Percentiles rank a stretch among this genome's conserved stretches.
Evolutionary conservation across 2,329 filamentous ascomycete genomes (phyloP).

Genomic region (Albophoma yamanashiensis): DNA sequence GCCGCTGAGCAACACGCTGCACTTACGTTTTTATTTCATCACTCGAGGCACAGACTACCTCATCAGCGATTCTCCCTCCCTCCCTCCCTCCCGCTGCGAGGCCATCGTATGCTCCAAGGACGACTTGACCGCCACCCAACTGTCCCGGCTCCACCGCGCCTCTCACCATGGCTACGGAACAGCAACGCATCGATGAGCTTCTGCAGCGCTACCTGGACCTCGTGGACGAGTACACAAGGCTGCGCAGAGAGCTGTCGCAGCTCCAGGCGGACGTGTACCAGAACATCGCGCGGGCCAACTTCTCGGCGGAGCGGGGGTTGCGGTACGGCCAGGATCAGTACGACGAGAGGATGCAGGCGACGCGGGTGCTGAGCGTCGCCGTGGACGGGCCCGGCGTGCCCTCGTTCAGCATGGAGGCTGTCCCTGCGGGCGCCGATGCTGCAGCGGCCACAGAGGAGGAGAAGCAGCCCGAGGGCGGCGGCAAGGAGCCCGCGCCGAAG

Average conservation of each 20-base stretch:
- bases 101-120: neutral
- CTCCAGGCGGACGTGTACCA: constrained; percentile 47
- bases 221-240: constrained; percentile 54
- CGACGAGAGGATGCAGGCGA: constrained; percentile 62
- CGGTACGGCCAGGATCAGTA: constrained; percentile 62
- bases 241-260: constrained; percentile 41
- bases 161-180: constrained; percentile 5
- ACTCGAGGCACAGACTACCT: neutral
- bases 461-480: neutral
- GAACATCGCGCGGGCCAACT: constrained; percentile 64
- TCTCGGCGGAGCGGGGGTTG: constrained; percentile 50
- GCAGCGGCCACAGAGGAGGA: constrained; percentile 2
- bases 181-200: constrained; percentile 46
- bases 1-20: neutral
- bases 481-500: constrained; percentile 2
- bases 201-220: constrained; percentile 55
- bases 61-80: neutral
- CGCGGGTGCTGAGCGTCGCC: constrained; percentile 26
- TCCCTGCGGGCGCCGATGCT: neutral
- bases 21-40: neutral
- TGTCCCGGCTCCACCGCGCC: neutral
- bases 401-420: constrained; percentile 9
- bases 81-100: neutral
- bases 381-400: constrained; percentile 7
- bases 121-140: neutral